A percentile compares a stretch with the other conserved stretches of the same genome.
Evolutionary conservation across 2,329 filamentous ascomycete genomes (phyloP).

Genomic region (Penicillium sp.): DNA sequence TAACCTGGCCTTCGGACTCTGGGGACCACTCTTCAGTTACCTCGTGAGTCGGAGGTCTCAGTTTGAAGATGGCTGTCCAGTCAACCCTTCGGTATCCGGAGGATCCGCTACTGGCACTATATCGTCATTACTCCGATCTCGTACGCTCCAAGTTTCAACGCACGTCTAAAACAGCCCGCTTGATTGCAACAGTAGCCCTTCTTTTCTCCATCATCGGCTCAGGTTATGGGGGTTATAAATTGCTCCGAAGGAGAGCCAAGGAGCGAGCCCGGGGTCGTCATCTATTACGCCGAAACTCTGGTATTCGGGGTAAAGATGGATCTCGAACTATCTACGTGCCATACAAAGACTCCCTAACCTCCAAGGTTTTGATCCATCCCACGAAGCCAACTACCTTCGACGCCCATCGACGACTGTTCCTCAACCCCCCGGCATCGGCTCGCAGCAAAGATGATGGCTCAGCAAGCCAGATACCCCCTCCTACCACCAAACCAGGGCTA

Average conservation of each 20-base stretch:
- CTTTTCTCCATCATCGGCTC: slow-evolving; percentile 74
- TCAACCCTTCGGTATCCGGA: slow-evolving; percentile 72
- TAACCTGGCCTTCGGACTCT: background rate
- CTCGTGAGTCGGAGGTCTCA: slow-evolving; percentile 4
- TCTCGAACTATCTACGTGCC: slow-evolving; percentile 93
- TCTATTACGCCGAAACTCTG: slow-evolving; percentile 86
- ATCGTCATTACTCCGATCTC: slow-evolving; percentile 50
- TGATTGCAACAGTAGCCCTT: slow-evolving; percentile 74
- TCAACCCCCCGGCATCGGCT: slow-evolving; percentile 83
- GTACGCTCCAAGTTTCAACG: slow-evolving; percentile 54
- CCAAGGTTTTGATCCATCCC: slow-evolving; percentile 84
- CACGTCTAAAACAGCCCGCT: slow-evolving; percentile 68
- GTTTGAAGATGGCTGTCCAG: slow-evolving; percentile 71
- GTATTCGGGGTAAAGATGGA: slow-evolving; percentile 89
- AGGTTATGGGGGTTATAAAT: slow-evolving; percentile 73
- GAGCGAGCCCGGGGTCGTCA: slow-evolving; percentile 81
- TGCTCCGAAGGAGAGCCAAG: slow-evolving; percentile 69
- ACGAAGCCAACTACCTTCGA: slow-evolving; percentile 95
- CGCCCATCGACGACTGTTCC: slow-evolving; percentile 86
- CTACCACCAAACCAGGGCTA: slow-evolving; percentile 87
- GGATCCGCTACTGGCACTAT: slow-evolving; percentile 64
- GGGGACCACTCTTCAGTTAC: background rate
- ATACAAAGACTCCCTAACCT: slow-evolving; percentile 71
- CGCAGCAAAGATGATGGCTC: slow-evolving; percentile 66
- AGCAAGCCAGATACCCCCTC: slow-evolving; percentile 68